Evolutionary conservation across 441 rosid species (phyloP), one percentile per base, ranked within the genome.

Genomic region (Pelargonium fulgidum): DNA sequence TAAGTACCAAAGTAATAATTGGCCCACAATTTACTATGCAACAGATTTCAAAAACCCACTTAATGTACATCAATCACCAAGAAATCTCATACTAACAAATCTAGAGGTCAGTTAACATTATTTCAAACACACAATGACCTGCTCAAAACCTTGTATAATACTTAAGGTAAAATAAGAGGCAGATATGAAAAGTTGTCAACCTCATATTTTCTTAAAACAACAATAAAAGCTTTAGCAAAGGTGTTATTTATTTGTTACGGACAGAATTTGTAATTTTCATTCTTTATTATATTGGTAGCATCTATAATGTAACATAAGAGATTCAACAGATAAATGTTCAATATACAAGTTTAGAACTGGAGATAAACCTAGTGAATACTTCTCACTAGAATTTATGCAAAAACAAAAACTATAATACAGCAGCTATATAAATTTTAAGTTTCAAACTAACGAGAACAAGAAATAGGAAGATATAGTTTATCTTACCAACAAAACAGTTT

Each of bases 401-500:
- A 45, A 45, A 45, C n/a, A 45, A 10, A 45, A 73, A 62, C 0
- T 6, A 42, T 22, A 20, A 36, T 26, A 64, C 16, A 10, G 12
- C 62, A 59, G 64, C 52, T 26, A 16, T 54, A 58, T 58, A 61
- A 68, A 67, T 56, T 29, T 29, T 17, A 22, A 44, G 58, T 19
- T 19, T 50, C 64, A 63, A 65, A 42, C 24, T 9, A 17, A 45
- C 0, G 45, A 56, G 13, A 33, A 12, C 4, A 19, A 39, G 39
- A 61, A 58, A 10, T 24, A 59, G 63, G 54, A 29, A 7, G 48
- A 16, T 48, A 56, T 12, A 39, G 58, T 13, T n/a, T 50, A 16
- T 41, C 81, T 72, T 80, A 91, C 97, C 89, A 93, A 83, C 17
- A 82, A 62, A 78, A 91, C 87, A 48, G 92, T 93, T 83, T 91